Conservation (phyloP, 306 rosid species). For the Abrus precatorius region DNA sequence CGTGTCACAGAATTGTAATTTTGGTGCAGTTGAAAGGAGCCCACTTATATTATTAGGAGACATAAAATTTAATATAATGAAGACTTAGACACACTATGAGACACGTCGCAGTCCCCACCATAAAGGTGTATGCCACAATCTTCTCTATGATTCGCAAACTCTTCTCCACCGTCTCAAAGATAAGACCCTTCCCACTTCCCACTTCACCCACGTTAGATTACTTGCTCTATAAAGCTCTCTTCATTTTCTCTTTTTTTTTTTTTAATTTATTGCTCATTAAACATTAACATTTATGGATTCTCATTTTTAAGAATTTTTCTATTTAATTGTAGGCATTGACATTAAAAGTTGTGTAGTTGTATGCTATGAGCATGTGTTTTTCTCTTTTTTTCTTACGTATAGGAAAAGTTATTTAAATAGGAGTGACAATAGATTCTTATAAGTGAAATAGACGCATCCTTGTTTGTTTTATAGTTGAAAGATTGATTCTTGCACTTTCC, state of each 20-base stretch:
- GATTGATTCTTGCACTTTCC: too few species aligned
- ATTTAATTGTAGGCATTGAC: background rate
- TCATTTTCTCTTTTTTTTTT: background rate
- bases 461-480: too few species aligned
- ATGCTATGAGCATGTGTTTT: background rate
- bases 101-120: constrained; percentile 26
- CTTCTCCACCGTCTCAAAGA: background rate
- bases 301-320: too few species aligned
- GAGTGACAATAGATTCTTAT: too few species aligned
- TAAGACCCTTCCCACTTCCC: constrained; percentile 23
- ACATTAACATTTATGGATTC: background rate
- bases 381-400: background rate
- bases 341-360: background rate
- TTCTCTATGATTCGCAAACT: constrained; percentile 11
- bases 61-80: background rate
- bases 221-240: background rate
- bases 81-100: background rate
- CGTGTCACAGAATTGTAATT: constrained; percentile 16
- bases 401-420: too few species aligned
- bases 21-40: constrained; percentile 1
- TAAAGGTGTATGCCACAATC: constrained; percentile 24
- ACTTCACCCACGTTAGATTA: background rate
- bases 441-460: too few species aligned
- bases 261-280: background rate
- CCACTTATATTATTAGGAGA: constrained; percentile 19